phyloP scores from a whole-genome alignment of 2,329 filamentous ascomycete genomes.

The Fusarium palustre region DNA sequence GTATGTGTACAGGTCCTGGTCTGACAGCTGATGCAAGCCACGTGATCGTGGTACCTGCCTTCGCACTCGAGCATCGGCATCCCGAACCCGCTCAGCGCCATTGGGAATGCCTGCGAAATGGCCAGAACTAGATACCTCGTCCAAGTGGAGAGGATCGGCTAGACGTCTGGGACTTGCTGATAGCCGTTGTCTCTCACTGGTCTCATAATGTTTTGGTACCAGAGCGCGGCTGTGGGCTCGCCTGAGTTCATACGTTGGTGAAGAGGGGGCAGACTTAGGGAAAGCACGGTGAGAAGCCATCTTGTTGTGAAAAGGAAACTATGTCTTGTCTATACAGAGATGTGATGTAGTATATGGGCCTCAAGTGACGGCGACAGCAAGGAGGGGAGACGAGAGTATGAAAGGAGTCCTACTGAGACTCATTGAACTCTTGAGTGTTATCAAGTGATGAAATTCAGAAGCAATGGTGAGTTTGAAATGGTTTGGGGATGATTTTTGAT shows the following conservation, averaged over 20 bases:
- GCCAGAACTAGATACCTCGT: neutral
- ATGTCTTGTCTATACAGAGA: neutral
- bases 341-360: conserved; percentile 1
- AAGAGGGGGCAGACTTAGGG: neutral
- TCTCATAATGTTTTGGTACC: neutral
- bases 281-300: conserved; percentile 19
- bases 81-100: conserved; percentile 6
- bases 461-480: conserved; percentile 3
- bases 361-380: conserved; percentile 11
- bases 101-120: neutral
- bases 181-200: neutral
- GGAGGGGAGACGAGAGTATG: conserved; percentile 7
- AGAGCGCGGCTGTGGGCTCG: neutral
- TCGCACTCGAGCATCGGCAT: conserved; percentile 1
- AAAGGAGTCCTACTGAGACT: conserved; percentile 22
- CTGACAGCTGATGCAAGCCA: conserved; percentile 5
- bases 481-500: conserved; percentile 30
- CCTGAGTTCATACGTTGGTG: conserved; percentile 4
- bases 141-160: neutral
- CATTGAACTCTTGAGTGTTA: conserved; percentile 7
- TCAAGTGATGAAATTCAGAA: conserved; percentile 34
- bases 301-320: neutral
- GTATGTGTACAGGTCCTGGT: neutral
- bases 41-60: conserved; percentile 10
- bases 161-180: neutral